Base-by-base conservation (phyloP, 495 filamentous ascomycete genomes). In the Astrothelium subdiscretum region DNA sequence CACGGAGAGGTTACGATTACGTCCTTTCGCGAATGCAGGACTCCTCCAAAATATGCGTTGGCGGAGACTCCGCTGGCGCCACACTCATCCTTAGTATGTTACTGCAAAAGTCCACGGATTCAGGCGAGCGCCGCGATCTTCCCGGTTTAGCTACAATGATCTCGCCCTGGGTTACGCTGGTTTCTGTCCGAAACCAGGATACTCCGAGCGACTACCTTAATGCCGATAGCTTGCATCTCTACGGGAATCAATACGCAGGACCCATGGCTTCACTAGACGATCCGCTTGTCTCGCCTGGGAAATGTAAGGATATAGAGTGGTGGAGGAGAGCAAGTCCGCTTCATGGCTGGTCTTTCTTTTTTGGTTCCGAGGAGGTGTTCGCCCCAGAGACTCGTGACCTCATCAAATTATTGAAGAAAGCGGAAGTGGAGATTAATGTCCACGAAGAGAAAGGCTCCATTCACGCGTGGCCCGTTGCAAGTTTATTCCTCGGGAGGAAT, bases 381-480 rank as follows among this genome's bases (percentile, higher is more conserved):
- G 84, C 80, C 22, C 77, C 82, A 1, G 85, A 88, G 57, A 84
- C 87, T 32, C 68, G 78, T 61, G 71, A 74, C 13, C 67, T 88
- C 48, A 71, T 85, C 18, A 65, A 65, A 15, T 66, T 80, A 31
- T 71, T 87, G 44, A 66, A 76, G 42, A 70, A 72, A 29, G 76
- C 77, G n/a, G 75, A 74, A 54, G 72, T 79, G 48, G 66, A 71
- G 27, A 78, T 87, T 12, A 68, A 68, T 31, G 77, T 75, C 59
- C 66, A 75, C 59, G 76, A 78, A 68, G 83, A 87, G 65, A 71
- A 75, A 38, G 85, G 81, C 3, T 84, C 80, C 24, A 83, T 91
- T 61, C 88, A 92, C 74, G 87, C 86, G 12, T 91, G 88, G 89
- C 88, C 88, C 15, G 84, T 92, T 29, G 87, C 84, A 18, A 79